Percentiles rank a stretch among this genome's conserved stretches.
Conservation (phyloP, 2,329 filamentous ascomycete species). For the Penicillium sp. region DNA sequence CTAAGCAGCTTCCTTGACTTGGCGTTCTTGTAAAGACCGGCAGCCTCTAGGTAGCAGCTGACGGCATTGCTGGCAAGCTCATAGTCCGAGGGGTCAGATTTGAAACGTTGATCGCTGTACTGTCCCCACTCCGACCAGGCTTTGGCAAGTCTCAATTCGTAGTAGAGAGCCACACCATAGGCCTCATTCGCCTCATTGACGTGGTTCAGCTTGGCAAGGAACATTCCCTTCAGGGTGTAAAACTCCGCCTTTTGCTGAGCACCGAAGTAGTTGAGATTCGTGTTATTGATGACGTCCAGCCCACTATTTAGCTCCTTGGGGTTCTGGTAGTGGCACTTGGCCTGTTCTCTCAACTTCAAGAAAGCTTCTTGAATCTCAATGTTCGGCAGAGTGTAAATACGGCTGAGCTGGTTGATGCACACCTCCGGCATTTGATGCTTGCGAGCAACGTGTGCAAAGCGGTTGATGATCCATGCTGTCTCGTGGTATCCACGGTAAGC, state of each 20-base stretch:
- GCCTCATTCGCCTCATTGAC: conserved; percentile 87
- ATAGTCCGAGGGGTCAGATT: conserved; percentile 73
- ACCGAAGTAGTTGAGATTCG: conserved; percentile 96
- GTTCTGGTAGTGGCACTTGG: conserved; percentile 97
- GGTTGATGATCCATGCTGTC: conserved; percentile 99
- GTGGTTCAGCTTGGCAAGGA: conserved; percentile 84
- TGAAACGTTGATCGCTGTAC: conserved; percentile 94
- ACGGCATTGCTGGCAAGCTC: conserved; percentile 81
- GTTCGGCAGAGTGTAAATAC: conserved; percentile 96
- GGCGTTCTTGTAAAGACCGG: conserved; percentile 90
- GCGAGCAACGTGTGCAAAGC: conserved; percentile 91
- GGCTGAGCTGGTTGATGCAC: conserved; percentile 90
- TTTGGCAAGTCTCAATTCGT: conserved; percentile 89
- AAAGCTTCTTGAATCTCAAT: conserved; percentile 99
- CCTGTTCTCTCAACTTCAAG: conserved; percentile 94
- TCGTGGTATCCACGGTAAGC: conserved; percentile 97
- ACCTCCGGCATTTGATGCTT: conserved; percentile 96
- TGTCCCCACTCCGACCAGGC: conserved; percentile 99
- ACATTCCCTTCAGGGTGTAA: conserved; percentile 99
- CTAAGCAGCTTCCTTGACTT: conserved; percentile 92
- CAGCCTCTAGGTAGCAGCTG: conserved; percentile 91
- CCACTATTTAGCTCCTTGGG: conserved; percentile 82
- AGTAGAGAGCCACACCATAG: conserved; percentile 89
- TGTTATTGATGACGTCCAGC: conserved; percentile 98
- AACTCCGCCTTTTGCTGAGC: conserved; percentile 95